Percentiles rank a stretch among this genome's conserved stretches.
These are phyloP conservation scores for Alternaria ethzedia DNA, from an alignment of 2,329 filamentous ascomycete genomes.

Conservation along the genomic window DNA sequence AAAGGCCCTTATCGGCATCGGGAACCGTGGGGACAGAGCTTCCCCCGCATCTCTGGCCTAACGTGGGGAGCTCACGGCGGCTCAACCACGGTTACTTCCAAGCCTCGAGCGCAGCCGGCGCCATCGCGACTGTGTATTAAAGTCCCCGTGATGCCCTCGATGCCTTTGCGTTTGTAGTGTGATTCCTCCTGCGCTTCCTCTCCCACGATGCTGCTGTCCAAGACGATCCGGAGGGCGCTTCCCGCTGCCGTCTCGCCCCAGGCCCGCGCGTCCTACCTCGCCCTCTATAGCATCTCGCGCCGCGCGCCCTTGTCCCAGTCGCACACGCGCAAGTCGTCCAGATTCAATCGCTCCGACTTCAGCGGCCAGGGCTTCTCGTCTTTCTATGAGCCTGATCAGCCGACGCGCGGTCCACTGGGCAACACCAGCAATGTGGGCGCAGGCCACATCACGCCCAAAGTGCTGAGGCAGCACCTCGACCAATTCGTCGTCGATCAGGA, in stretches of 20 bases:
- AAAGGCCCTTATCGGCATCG: slow-evolving; percentile 17
- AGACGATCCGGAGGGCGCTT: slow-evolving; percentile 28
- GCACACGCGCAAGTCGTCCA: slow-evolving; percentile 45
- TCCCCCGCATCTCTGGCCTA: slow-evolving; percentile 27
- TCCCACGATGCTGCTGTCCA: slow-evolving; percentile 31
- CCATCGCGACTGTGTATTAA: slow-evolving; percentile 2
- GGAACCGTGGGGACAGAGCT: slow-evolving; percentile 6
- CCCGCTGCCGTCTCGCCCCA: slow-evolving; percentile 45
- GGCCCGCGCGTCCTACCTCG: slow-evolving; percentile 51
- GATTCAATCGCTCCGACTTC: slow-evolving; percentile 67
- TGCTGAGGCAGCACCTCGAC: slow-evolving; percentile 87
- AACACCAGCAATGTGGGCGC: slow-evolving; percentile 64
- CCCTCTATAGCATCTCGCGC: slow-evolving; percentile 37
- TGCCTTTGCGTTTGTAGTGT: not conserved
- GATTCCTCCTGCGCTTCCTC: not conserved
- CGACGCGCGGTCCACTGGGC: slow-evolving; percentile 68
- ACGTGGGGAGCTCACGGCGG: slow-evolving; percentile 32
- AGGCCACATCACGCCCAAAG: slow-evolving; percentile 65
- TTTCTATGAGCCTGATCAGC: slow-evolving; percentile 67
- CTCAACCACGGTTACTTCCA: slow-evolving; percentile 18
- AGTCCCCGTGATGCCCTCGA: slow-evolving; percentile 14
- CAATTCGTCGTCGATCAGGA: slow-evolving; percentile 97
- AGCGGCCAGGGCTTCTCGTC: slow-evolving; percentile 67
- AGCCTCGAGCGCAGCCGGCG: slow-evolving; percentile 6
- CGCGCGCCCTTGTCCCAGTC: slow-evolving; percentile 18